Evolutionary conservation across 2,329 filamentous ascomycete species (phyloP).

Genomic region (Escovopsis sp.): DNA sequence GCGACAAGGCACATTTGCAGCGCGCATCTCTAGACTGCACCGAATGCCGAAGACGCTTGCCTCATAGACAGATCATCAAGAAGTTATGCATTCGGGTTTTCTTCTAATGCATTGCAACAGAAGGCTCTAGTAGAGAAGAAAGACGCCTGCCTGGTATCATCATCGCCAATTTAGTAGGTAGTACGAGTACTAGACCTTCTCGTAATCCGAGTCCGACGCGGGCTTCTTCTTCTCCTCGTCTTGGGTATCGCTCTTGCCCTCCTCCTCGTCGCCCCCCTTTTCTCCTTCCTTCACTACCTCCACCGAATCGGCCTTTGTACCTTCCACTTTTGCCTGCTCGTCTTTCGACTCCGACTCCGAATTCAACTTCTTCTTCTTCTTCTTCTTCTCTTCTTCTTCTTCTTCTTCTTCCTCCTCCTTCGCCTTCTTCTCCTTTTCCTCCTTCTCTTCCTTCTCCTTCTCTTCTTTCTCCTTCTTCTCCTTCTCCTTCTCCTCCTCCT

Average conservation of each 20-base stretch:
- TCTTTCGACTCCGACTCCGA: not conserved
- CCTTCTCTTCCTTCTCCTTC: slow-evolving; percentile 15
- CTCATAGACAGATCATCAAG: too few relatives aligned
- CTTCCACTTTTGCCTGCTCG: not conserved
- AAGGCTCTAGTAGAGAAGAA: too few relatives aligned
- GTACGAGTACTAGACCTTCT: slow-evolving; percentile 7
- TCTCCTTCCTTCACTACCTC: not conserved
- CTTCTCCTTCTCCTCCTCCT: slow-evolving; percentile 18
- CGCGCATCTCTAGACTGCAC: too few relatives aligned
- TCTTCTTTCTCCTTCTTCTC: slow-evolving; percentile 16
- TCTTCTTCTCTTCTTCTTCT: slow-evolving; percentile 3
- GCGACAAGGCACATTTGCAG: too few relatives aligned
- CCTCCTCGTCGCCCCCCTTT: not conserved
- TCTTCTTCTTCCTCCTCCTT: slow-evolving; percentile 11
- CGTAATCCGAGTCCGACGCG: slow-evolving; percentile 20
- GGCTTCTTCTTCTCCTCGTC: slow-evolving; percentile 11
- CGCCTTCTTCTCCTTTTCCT: slow-evolving; percentile 10
- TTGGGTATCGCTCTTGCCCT: slow-evolving; percentile 6
- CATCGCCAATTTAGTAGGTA: too few relatives aligned
- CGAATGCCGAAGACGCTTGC: too few relatives aligned
- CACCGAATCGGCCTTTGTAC: not conserved
- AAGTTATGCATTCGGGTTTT: too few relatives aligned
- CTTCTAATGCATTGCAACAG: too few relatives aligned
- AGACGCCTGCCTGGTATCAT: too few relatives aligned
- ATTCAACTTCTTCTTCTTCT: not conserved